These are phyloP conservation scores for Monilinia laxa DNA, from an alignment of 2,329 filamentous ascomycete genomes.

Conservation along the genomic window DNA sequence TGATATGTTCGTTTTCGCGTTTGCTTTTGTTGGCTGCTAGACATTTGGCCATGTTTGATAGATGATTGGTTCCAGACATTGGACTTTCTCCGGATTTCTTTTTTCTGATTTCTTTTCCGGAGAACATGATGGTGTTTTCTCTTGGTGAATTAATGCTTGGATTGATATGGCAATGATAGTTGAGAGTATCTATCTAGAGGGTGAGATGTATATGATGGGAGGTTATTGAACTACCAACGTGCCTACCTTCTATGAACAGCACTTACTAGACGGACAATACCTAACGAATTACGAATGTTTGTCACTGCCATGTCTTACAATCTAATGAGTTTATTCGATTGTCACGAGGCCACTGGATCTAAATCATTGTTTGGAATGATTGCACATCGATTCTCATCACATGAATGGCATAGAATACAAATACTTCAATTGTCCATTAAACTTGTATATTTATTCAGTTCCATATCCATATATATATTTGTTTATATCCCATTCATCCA, in stretches of 20 bases:
- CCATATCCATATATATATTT: too few relatives aligned
- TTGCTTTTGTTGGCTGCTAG: slow-evolving; percentile 5
- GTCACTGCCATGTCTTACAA: not conserved
- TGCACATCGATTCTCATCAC: too few relatives aligned
- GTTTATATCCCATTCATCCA: too few relatives aligned
- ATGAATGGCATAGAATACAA: too few relatives aligned
- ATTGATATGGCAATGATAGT: not conserved
- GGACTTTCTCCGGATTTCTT: not conserved
- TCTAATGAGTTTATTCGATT: too few relatives aligned
- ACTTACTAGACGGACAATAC: not conserved
- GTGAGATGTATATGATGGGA: not conserved
- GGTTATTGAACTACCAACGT: not conserved
- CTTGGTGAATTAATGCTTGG: not conserved
- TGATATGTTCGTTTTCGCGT: slow-evolving; percentile 9
- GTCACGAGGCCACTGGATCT: too few relatives aligned
- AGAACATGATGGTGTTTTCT: not conserved
- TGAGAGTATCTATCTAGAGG: not conserved
- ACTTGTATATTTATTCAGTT: too few relatives aligned
- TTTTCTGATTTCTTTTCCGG: not conserved
- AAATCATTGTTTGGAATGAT: too few relatives aligned
- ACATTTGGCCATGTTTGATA: not conserved
- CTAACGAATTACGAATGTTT: not conserved
- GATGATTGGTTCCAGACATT: not conserved
- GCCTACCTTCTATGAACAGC: not conserved
- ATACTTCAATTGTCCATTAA: too few relatives aligned